Percentiles rank a stretch among this genome's conserved stretches.
phyloP scores from a whole-genome alignment of 1,139 yeast genomes.

The Candida sp. region DNA sequence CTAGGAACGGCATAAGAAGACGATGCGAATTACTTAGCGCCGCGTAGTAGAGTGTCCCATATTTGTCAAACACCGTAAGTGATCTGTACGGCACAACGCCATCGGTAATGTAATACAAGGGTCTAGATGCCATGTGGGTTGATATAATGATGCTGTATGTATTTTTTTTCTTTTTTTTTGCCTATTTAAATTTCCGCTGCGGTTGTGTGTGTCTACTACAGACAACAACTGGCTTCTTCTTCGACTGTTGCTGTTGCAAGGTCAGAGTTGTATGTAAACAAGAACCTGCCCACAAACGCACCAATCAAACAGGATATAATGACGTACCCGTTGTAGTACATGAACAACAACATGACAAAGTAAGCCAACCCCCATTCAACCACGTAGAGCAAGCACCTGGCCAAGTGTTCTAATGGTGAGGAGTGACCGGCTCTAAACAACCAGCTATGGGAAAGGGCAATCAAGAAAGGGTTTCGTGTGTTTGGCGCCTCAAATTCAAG shows the following conservation, averaged over 20 bases:
- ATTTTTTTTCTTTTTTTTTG: not conserved
- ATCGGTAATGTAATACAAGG: constrained; percentile 15
- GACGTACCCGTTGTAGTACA: constrained; percentile 76
- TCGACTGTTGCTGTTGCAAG: not conserved
- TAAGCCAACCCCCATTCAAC: constrained; percentile 68
- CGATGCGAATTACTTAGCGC: constrained; percentile 19
- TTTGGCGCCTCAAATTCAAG: constrained; percentile 2
- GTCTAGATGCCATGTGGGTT: not conserved
- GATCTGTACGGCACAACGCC: constrained; percentile 12
- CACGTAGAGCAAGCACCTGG: constrained; percentile 33
- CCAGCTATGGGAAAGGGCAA: constrained; percentile 48
- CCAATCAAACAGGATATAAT: constrained; percentile 67
- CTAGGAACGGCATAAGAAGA: no score
- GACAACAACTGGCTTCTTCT: not conserved
- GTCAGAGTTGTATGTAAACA: constrained; percentile 37
- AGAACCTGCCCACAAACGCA: constrained; percentile 59
- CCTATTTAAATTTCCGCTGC: not conserved
- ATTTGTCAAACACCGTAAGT: constrained; percentile 20
- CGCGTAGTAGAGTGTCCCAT: constrained; percentile 24
- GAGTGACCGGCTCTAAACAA: constrained; percentile 33
- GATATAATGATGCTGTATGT: no score
- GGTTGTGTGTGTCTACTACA: not conserved
- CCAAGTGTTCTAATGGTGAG: constrained; percentile 45
- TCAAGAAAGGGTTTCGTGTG: constrained; percentile 24
- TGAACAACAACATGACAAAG: constrained; percentile 69